Conservation (phyloP, 2,329 filamentous ascomycete genomes). For the Exophiala viscosa region DNA sequence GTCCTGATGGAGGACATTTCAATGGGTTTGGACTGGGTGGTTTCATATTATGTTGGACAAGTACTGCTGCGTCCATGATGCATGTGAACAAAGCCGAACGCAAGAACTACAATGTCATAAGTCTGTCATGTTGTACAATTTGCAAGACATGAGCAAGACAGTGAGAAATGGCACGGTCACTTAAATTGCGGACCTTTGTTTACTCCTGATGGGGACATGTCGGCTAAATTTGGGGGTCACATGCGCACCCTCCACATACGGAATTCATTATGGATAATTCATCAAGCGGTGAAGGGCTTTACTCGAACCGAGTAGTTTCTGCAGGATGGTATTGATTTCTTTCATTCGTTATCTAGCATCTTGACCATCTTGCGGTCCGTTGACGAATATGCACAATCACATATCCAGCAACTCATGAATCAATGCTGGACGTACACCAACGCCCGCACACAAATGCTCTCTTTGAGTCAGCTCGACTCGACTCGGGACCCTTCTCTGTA, state of each 20-base stretch:
- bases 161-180: background rate
- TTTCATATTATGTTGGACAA: constrained; percentile 16
- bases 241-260: background rate
- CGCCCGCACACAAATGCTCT: background rate
- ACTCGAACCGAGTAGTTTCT: background rate
- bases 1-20: constrained; percentile 31
- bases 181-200: background rate
- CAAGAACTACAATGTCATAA: background rate
- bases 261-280: no score
- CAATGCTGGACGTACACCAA: background rate
- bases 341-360: background rate
- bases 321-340: background rate
- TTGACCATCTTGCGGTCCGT: background rate
- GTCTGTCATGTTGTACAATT: background rate
- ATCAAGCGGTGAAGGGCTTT: background rate
- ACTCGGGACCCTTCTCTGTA: background rate
- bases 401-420: background rate
- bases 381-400: background rate
- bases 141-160: constrained; percentile 1
- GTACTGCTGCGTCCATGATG: constrained; percentile 10
- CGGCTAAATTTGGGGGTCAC: background rate
- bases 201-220: background rate
- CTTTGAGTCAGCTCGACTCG: background rate
- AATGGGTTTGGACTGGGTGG: constrained; percentile 18
- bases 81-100: background rate